Percentiles rank a stretch among this genome's conserved stretches.
These are phyloP conservation scores for Tricholoma terreum DNA, from an alignment of 768 basidiomycete species.

Conservation along the genomic window DNA sequence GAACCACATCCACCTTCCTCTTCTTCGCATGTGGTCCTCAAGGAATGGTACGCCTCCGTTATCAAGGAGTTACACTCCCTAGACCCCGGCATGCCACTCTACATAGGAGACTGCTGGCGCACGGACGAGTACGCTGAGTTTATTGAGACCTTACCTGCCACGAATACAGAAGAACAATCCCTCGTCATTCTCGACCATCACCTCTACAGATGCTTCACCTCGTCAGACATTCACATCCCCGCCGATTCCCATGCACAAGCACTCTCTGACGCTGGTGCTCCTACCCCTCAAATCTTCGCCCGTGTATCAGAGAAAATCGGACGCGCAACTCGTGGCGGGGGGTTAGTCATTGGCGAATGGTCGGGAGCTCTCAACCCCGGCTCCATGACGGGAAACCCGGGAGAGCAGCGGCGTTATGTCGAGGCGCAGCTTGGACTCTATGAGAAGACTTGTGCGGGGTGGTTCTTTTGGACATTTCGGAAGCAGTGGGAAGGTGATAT, in stretches of 20 bases:
- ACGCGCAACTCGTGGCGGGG: conserved; percentile 26
- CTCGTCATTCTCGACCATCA: conserved; percentile 76
- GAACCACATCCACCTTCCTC: conserved; percentile 54
- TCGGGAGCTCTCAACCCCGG: conserved; percentile 70
- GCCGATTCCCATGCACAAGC: conserved; percentile 52
- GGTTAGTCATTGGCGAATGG: conserved; percentile 75
- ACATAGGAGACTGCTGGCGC: conserved; percentile 76
- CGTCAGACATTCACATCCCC: conserved; percentile 48
- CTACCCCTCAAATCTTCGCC: conserved; percentile 37
- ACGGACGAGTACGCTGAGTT: conserved; percentile 61
- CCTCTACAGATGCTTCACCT: conserved; percentile 78
- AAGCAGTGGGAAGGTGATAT: conserved; percentile 62
- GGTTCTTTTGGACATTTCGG: conserved; percentile 86
- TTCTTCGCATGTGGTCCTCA: conserved; percentile 32
- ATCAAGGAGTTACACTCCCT: conserved; percentile 50
- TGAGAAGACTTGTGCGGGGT: conserved; percentile 63
- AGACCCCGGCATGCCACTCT: conserved; percentile 60
- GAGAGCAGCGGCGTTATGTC: conserved; percentile 47
- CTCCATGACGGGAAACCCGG: conserved; percentile 39
- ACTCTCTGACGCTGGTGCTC: conserved; percentile 39
- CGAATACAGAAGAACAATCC: not conserved
- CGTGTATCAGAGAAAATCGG: conserved; percentile 32
- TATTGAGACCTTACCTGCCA: conserved; percentile 29
- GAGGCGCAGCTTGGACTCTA: conserved; percentile 64
- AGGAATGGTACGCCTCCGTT: conserved; percentile 60